phyloP scores from a whole-genome alignment of 495 filamentous ascomycete genomes.

The Tuber melanosporum region DNA sequence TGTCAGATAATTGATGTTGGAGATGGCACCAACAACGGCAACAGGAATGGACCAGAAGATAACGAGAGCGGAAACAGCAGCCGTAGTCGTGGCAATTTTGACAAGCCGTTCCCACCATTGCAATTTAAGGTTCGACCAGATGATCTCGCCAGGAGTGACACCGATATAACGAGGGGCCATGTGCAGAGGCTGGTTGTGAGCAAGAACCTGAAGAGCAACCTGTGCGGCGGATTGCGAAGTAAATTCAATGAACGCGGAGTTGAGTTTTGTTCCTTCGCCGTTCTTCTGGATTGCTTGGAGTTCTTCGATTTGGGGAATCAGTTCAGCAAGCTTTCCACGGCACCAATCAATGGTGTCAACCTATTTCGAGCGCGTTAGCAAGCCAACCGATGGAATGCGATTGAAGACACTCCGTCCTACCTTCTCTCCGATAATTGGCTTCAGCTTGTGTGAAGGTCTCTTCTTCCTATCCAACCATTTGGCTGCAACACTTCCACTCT shows the following conservation, averaged over 20 bases:
- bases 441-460: constrained; percentile 77
- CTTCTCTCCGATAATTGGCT: constrained; percentile 77
- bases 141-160: constrained; percentile 72
- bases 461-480: constrained; percentile 74
- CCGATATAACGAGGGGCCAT: constrained; percentile 91
- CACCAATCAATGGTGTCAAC: constrained; percentile 94
- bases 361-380: constrained; percentile 39
- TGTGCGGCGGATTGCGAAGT: constrained; percentile 74
- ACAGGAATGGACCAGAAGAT: constrained; percentile 96
- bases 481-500: constrained; percentile 70
- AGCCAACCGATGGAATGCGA: constrained; percentile 8
- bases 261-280: constrained; percentile 59
- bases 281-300: constrained; percentile 66
- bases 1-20: constrained; percentile 69
- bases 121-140: constrained; percentile 83
- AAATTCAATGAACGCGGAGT: constrained; percentile 87
- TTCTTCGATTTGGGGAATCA: constrained; percentile 72
- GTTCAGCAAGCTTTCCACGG: constrained; percentile 68
- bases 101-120: constrained; percentile 80
- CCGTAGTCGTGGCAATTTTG: constrained; percentile 61
- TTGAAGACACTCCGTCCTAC: constrained; percentile 13
- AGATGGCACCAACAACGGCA: constrained; percentile 75
- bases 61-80: constrained; percentile 69
- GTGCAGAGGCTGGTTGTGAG: constrained; percentile 82
- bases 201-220: constrained; percentile 73